Evolutionary conservation across 305 asterid genomes (phyloP).

Genomic region (Fraxinus paxiana): DNA sequence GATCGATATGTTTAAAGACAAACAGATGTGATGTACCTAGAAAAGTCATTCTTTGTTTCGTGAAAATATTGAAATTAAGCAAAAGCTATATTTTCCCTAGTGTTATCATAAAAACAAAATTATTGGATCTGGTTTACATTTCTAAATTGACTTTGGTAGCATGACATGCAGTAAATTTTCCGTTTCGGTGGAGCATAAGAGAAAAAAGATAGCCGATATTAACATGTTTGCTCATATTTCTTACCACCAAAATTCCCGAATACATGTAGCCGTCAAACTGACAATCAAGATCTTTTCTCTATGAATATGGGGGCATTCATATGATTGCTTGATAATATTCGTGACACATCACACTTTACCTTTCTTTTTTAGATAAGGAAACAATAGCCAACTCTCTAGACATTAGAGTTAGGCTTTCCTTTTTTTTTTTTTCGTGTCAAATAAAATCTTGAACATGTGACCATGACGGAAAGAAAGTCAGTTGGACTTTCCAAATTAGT

Average conservation of each 20-base stretch:
- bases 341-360: neutral
- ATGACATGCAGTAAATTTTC: neutral
- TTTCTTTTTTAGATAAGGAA: neutral
- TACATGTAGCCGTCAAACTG: neutral
- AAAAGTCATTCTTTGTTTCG: neutral
- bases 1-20: neutral
- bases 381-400: neutral
- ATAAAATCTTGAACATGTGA: neutral
- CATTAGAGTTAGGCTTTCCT: neutral
- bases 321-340: neutral
- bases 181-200: neutral
- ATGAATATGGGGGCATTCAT: neutral
- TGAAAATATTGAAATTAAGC: neutral
- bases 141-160: neutral
- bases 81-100: neutral
- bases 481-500: neutral
- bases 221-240: neutral
- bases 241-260: neutral
- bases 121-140: neutral
- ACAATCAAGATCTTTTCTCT: neutral
- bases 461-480: neutral
- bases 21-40: neutral
- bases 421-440: neutral
- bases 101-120: neutral
- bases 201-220: neutral